phyloP scores from a whole-genome alignment of 805 yeast species.

The Nakazawaea siamensis region DNA sequence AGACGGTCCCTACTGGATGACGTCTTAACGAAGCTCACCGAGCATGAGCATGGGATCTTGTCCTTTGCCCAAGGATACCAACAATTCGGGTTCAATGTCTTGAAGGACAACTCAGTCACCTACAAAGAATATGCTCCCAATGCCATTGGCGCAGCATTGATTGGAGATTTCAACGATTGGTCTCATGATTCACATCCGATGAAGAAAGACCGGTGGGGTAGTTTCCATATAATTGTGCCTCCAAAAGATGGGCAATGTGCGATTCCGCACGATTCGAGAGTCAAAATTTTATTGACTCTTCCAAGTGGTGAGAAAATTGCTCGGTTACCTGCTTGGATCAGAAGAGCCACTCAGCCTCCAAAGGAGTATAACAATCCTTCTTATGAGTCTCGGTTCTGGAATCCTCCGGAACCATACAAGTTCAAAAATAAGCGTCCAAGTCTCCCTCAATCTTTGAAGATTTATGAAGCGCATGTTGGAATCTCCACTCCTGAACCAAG shows the following conservation, averaged over 20 bases:
- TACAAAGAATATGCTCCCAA: conserved; percentile 90
- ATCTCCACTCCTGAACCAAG: conserved; percentile 87
- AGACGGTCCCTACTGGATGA: conserved; percentile 60
- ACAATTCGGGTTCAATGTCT: conserved; percentile 68
- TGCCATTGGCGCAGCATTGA: conserved; percentile 65
- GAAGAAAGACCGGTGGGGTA: conserved; percentile 59
- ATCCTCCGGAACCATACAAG: conserved; percentile 50
- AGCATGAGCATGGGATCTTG: conserved; percentile 56
- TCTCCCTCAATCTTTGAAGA: conserved; percentile 48
- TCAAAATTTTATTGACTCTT: conserved; percentile 59
- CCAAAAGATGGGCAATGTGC: conserved; percentile 48
- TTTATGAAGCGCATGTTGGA: conserved; percentile 95
- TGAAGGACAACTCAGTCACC: conserved; percentile 42
- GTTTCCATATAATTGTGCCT: conserved; percentile 55
- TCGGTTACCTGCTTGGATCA: conserved; percentile 85
- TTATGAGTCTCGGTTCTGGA: conserved; percentile 92
- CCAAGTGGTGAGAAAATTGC: conserved; percentile 67
- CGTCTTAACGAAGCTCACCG: conserved; percentile 49
- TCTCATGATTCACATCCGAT: conserved; percentile 45
- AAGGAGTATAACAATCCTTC: conserved; percentile 36
- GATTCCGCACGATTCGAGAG: conserved; percentile 74
- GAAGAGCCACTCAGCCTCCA: conserved; percentile 71
- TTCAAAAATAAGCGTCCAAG: conserved; percentile 63
- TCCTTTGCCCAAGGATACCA: conserved; percentile 73
- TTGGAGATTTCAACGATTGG: conserved; percentile 94